Conservation (phyloP, 495 filamentous ascomycete species). For the Talaromyces trachyspermus region DNA sequence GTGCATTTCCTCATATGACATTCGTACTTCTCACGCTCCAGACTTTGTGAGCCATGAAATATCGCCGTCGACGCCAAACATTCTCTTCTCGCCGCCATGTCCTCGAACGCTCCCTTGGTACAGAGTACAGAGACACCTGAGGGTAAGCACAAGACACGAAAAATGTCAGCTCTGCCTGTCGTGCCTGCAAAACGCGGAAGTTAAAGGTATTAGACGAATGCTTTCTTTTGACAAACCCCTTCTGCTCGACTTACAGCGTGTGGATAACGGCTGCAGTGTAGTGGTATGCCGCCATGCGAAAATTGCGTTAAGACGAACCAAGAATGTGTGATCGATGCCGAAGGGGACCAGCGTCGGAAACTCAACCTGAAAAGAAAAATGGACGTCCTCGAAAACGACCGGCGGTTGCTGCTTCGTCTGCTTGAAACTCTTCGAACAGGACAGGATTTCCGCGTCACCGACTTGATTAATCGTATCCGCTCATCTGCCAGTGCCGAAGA, state of each 20-base stretch:
- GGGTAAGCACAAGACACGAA: constrained; percentile 3
- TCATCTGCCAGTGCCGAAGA: constrained; percentile 24
- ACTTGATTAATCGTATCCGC: constrained; percentile 28
- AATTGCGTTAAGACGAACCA: constrained; percentile 12
- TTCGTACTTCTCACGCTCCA: no score
- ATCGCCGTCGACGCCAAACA: background rate
- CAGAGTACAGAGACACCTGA: background rate
- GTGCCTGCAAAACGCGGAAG: constrained; percentile 24
- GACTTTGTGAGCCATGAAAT: background rate
- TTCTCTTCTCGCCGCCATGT: constrained; percentile 1
- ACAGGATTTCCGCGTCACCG: constrained; percentile 11
- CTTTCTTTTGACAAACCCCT: background rate
- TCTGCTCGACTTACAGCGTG: background rate
- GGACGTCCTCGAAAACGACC: constrained; percentile 24
- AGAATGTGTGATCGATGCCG: constrained; percentile 24
- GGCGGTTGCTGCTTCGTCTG: constrained; percentile 21
- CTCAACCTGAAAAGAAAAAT: constrained; percentile 30
- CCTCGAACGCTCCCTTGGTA: background rate
- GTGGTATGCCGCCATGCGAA: constrained; percentile 12
- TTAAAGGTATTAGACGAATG: constrained; percentile 19
- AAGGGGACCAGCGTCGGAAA: constrained; percentile 28
- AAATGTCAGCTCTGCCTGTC: constrained; percentile 20
- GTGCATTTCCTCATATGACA: no score
- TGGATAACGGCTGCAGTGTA: constrained; percentile 23
- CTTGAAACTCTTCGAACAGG: constrained; percentile 19